Base-by-base conservation (phyloP, 2,329 filamentous ascomycete genomes). In the Pezicula carpinea region DNA sequence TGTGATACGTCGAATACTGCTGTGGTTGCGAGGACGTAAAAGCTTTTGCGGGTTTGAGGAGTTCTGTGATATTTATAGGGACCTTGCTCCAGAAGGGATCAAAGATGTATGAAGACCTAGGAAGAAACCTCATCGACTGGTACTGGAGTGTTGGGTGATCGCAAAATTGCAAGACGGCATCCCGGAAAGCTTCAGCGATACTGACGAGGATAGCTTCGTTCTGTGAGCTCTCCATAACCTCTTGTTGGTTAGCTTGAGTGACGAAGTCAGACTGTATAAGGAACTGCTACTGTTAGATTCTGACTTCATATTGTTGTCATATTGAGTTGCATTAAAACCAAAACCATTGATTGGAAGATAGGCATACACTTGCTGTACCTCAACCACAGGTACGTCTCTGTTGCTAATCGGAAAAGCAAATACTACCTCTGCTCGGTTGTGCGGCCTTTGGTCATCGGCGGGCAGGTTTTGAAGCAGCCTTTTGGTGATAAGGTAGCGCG, bases 261-360 rank as follows among this genome's bases (percentile, higher is more conserved):
- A 72, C 69, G 43, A 77, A 77, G 51, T 77, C 73, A 5, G 70
- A 64, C 11, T 77, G 73, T 14, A 78, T 72, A 2, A 76, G 53
- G 35, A 77, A 76, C 61, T 70, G 19, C 11, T 5, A 18, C 6
- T 13, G 18, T 13, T 21, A 13, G n/a, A 17, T 36, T 17, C 10
- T n/a, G 5, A 4, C 6, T 39, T 41, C 10, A 41, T 33, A 17
- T 7, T 10, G 23, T n/a, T n/a, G 15, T 8, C 5, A 18, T 19
- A 18, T 26, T 8, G n/a, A 33, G 49, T 19, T 41, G 52, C 55
- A 35, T 39, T 39, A 38, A 59, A 58, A 14, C 57, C 50, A 22
- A 46, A 52, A 34, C 57, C 42, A 19, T 52, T 40, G 22, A 59
- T 57, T 5, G 56, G 56, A 4, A 59, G 43, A 38, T 55, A 59